A percentile compares a stretch with the other conserved stretches of the same genome.
These are phyloP conservation scores for Penicillium arizonense DNA, from an alignment of 495 filamentous ascomycete genomes.

Conservation along the genomic window DNA sequence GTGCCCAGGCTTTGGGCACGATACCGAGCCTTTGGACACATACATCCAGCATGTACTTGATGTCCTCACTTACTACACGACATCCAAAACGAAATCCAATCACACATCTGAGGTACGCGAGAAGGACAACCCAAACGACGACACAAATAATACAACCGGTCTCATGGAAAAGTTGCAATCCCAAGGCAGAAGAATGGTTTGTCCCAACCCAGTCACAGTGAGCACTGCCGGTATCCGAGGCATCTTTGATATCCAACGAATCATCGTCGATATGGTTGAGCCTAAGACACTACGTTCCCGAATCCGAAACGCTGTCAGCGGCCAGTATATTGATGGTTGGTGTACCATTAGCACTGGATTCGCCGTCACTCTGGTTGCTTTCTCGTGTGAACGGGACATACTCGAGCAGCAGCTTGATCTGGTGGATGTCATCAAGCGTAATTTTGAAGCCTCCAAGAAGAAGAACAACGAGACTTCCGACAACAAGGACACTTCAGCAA, in stretches of 20 bases:
- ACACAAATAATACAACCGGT: not conserved
- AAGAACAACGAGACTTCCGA: too few relatives aligned
- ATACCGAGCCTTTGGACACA: too few relatives aligned
- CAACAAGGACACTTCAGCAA: too few relatives aligned
- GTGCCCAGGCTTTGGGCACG: too few relatives aligned
- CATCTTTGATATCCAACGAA: conserved; percentile 19
- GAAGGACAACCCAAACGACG: too few relatives aligned
- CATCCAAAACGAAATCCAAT: too few relatives aligned
- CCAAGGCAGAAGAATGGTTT: not conserved
- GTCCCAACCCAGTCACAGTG: conserved; percentile 16
- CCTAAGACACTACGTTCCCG: conserved; percentile 9
- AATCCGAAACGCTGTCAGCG: conserved; percentile 8
- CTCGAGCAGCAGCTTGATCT: conserved; percentile 12
- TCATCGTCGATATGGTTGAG: conserved; percentile 16
- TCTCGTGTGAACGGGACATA: conserved; percentile 11
- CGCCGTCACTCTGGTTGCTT: conserved; percentile 11
- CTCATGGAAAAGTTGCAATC: not conserved
- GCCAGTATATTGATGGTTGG: conserved; percentile 17
- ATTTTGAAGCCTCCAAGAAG: not conserved
- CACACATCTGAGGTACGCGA: not conserved
- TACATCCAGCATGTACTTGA: too few relatives aligned
- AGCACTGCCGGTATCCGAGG: conserved; percentile 16
- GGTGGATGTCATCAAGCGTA: conserved; percentile 10
- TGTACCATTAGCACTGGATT: conserved; percentile 21
- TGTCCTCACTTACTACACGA: too few relatives aligned